Evolutionary conservation across 495 filamentous ascomycete genomes (phyloP), one percentile per base, ranked within the genome.

Genomic region (Sphaerosporella brunnea): DNA sequence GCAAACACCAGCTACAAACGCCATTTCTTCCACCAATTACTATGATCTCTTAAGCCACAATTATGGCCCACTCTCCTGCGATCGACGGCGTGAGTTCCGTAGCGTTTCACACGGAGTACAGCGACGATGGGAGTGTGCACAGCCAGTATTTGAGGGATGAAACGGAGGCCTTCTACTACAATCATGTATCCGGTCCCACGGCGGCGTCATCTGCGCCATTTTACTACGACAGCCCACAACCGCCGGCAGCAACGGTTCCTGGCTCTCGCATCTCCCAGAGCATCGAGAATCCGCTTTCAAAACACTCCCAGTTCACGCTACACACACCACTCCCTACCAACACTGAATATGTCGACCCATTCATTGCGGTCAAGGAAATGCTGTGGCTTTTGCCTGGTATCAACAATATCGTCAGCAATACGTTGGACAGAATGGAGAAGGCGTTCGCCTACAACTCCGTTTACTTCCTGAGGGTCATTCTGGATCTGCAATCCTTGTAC

Each of bases 391-490:
- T 49, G 36, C 58, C 58, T n/a, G 49, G 51, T 21, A 57, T 61
- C 45, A 47, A 61, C 25, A 41, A 52, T 18, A 47, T 61, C 36
- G 58, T 61, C 26, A 36, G 49, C 23, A 48, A 43, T 44, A 51
- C 58, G 16, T 36, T 61, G 40, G 50, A 36, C 25, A 53, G 57
- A 26, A 61, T 61, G 58, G 53, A 57, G 36, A 57, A 51, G 24
- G 51, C 54, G 15, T 61, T 61, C 32, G 58, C 58, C 24, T 61
- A 61, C 40, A 61, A 61, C 47, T 54, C 53, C 2, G 58, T 54
- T 9, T 61, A 54, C 46, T 57, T 61, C 49, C 47, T 61, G 5
- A 61, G 61, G 34, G 54, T 56, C 34, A 50, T 61, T 15, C 48
- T 61, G n/a, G 58, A 61, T 32, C 53, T 61, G 15, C 58, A 61